A percentile compares a stretch with the other conserved stretches of the same genome.
These are phyloP conservation scores for Rhizophora mangle DNA, from an alignment of 345 rosid genomes.

Conservation along the genomic window DNA sequence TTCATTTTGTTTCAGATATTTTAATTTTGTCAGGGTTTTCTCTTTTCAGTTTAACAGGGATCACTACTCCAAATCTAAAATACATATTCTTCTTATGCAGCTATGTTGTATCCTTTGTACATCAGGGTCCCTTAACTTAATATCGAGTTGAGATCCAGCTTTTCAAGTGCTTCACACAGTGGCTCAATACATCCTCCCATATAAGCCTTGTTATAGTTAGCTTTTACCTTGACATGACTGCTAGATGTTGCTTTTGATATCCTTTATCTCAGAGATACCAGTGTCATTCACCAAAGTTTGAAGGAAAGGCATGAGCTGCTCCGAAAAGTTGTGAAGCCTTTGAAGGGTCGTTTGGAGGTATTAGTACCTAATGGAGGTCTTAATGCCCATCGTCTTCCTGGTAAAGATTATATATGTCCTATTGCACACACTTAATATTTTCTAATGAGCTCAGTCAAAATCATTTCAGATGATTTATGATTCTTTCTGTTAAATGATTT, in stretches of 20 bases:
- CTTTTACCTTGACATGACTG: slow-evolving; percentile 45
- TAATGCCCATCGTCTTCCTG: slow-evolving; percentile 52
- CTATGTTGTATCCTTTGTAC: slow-evolving; percentile 86
- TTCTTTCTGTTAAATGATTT: no score
- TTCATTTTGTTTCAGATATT: slow-evolving; percentile 6
- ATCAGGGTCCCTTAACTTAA: slow-evolving; percentile 2
- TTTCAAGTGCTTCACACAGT: slow-evolving; percentile 10
- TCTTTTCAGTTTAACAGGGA: slow-evolving; percentile 7
- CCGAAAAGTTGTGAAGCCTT: slow-evolving; percentile 63
- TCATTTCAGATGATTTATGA: no score
- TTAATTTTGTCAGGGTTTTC: background rate
- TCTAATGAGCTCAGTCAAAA: no score
- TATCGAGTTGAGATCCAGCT: slow-evolving; percentile 12
- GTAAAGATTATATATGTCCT: slow-evolving; percentile 22
- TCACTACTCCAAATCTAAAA: slow-evolving; percentile 10
- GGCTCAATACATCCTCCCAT: slow-evolving; percentile 3
- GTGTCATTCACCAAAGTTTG: slow-evolving; percentile 90
- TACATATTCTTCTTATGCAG: slow-evolving; percentile 51
- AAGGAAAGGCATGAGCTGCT: slow-evolving; percentile 89
- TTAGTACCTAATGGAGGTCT: slow-evolving; percentile 77
- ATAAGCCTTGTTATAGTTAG: slow-evolving; percentile 12
- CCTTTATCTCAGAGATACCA: slow-evolving; percentile 91
- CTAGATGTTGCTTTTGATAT: slow-evolving; percentile 94
- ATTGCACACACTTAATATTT: no score
- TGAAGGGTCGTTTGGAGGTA: slow-evolving; percentile 81